Percentiles rank a stretch among this genome's conserved stretches.
phyloP scores from a whole-genome alignment of 2,329 filamentous ascomycete species.

The Ilyonectria destructans region DNA sequence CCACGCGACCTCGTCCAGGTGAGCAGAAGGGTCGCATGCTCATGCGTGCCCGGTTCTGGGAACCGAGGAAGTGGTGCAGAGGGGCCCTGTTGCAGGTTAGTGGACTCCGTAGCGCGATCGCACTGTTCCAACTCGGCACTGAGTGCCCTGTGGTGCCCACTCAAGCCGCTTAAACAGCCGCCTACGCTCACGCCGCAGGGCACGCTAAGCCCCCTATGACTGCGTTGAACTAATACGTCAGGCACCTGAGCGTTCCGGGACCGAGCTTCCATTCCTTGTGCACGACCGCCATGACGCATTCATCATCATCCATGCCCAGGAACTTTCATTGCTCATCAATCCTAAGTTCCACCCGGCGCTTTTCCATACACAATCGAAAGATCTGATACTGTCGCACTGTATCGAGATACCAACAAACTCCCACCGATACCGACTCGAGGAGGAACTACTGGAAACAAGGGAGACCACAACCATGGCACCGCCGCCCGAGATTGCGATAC shows the following conservation, averaged over 20 bases:
- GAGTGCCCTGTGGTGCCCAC: slow-evolving; percentile 14
- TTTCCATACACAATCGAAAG: not conserved
- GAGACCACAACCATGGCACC: slow-evolving; percentile 68
- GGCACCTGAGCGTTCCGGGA: slow-evolving; percentile 16
- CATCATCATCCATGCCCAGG: slow-evolving; percentile 32
- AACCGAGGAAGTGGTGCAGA: slow-evolving; percentile 11
- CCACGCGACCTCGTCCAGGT: slow-evolving; percentile 27
- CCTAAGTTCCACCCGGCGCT: slow-evolving; percentile 8
- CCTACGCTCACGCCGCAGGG: slow-evolving; percentile 14
- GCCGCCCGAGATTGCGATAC: slow-evolving; percentile 78
- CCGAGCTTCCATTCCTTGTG: slow-evolving; percentile 20
- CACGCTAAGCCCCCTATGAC: slow-evolving; percentile 27
- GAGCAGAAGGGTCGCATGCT: slow-evolving; percentile 30
- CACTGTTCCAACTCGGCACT: slow-evolving; percentile 11
- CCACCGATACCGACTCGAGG: not conserved
- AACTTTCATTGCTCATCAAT: slow-evolving; percentile 16
- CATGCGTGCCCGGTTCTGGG: slow-evolving; percentile 15
- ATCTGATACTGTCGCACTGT: not conserved
- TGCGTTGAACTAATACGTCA: slow-evolving; percentile 32
- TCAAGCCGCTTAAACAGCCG: slow-evolving; percentile 20
- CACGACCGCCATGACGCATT: slow-evolving; percentile 39
- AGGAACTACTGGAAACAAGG: slow-evolving; percentile 21
- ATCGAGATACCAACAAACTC: not conserved
- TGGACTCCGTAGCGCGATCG: slow-evolving; percentile 13
- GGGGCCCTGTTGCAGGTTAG: slow-evolving; percentile 19